Evolutionary conservation across 305 asterid genomes (phyloP), one percentile per base, ranked within the genome.

Genomic region (Solanum aculeatissimum): DNA sequence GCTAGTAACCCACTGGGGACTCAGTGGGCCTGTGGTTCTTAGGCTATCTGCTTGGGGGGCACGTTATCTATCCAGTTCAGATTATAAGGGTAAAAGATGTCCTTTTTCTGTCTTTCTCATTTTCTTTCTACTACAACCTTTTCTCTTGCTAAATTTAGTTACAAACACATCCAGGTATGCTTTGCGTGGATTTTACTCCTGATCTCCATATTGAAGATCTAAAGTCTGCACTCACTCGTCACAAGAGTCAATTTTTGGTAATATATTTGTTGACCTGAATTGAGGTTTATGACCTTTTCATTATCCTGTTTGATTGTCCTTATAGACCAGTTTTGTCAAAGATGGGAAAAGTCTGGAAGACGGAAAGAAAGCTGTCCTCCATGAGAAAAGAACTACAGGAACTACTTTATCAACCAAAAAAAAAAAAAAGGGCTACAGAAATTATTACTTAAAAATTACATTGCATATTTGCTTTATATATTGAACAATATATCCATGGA

Each of bases 21-120:
- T 96, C 84, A 96, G 98, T 84, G 99, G 99, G 87, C 99, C 99
- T 6, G 97, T 91, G 86, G 92, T 96, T 91, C 98, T 96, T 83
- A 93, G 95, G 55, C 84, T 96, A 85, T 96, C 99, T 84, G 98
- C 99, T 84, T 96, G 99, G 99, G 98, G 98, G 71, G 99, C 99
- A 27, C 97, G 98, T 43, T 89, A 92, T 35, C 95, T 95, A 88
- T 90, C 97, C 53, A 90, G 86, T 83, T 88, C 97, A 63, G 87
- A 90, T 87, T 96, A 95, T 88, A 93, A 91, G 91, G 99, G 99
- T 93, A 72, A 75, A 79, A 85, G 21, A 69, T 84, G 43, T 54
- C 38, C 47, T 53, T 51, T 6, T 29, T 78, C 66, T 80, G 7
- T 15, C 54, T 40, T 43, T 81, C 72, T 83, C 84, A 47, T 12